phyloP scores from a whole-genome alignment of 306 rosid genomes.

The Rosa multiflora region DNA sequence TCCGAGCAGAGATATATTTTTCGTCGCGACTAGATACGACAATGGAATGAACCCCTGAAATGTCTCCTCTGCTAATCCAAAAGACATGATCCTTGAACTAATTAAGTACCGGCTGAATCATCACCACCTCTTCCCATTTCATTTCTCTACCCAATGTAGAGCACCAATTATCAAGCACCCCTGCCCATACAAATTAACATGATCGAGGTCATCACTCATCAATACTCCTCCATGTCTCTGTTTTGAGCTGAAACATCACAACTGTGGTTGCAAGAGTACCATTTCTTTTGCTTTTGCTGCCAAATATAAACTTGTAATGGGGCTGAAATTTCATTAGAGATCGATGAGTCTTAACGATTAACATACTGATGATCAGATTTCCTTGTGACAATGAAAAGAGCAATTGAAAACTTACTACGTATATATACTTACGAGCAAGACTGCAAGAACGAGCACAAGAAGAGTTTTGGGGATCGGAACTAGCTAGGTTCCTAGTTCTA shows the following conservation, averaged over 20 bases:
- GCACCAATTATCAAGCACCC: conserved; percentile 11
- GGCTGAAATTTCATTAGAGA: no score
- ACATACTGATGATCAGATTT: no score
- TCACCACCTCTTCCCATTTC: background rate
- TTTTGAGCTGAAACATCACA: background rate
- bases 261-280: background rate
- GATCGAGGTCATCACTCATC: background rate
- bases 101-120: background rate
- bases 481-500: no score
- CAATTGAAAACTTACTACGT: no score
- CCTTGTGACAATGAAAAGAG: no score
- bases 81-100: background rate
- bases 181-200: background rate
- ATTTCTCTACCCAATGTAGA: conserved; percentile 4
- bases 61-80: background rate
- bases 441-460: no score
- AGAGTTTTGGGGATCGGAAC: no score
- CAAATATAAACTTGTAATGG: background rate
- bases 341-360: no score
- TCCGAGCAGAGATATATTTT: background rate
- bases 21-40: background rate
- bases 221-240: background rate
- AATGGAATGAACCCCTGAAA: background rate
- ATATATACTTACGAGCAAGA: no score
- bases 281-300: background rate